These are phyloP conservation scores for Diddensiella santjacobensis DNA, from an alignment of 805 yeast species.

Conservation along the genomic window DNA sequence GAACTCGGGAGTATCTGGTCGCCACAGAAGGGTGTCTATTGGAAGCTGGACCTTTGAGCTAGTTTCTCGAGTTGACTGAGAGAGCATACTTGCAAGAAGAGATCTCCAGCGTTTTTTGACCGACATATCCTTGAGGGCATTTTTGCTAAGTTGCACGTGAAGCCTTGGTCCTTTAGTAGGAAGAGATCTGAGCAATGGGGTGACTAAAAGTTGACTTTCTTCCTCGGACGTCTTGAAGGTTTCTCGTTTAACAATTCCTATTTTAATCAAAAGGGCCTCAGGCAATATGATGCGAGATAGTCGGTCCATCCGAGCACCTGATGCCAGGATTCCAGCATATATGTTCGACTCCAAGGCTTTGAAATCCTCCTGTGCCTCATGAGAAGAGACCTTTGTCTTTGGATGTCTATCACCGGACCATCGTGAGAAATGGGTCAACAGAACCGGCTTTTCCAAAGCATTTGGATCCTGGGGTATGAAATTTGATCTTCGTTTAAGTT, in stretches of 20 bases:
- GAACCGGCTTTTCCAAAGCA: constrained; percentile 21
- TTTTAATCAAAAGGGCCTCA: constrained; percentile 35
- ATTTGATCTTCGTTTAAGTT: constrained; percentile 3
- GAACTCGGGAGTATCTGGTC: constrained; percentile 9
- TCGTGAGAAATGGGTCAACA: constrained; percentile 32
- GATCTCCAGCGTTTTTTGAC: background rate
- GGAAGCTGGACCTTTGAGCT: constrained; percentile 2
- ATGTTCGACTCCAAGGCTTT: constrained; percentile 32
- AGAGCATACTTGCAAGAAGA: background rate
- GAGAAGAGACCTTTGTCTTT: constrained; percentile 13
- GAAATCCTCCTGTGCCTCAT: constrained; percentile 14
- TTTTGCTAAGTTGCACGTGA: constrained; percentile 5
- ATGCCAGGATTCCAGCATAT: constrained; percentile 39
- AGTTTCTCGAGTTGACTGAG: background rate
- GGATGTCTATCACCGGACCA: constrained; percentile 35
- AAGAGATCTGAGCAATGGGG: constrained; percentile 7
- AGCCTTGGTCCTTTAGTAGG: constrained; percentile 6
- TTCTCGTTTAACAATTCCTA: constrained; percentile 26
- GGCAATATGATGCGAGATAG: constrained; percentile 39
- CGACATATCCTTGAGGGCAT: constrained; percentile 2
- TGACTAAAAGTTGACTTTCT: background rate
- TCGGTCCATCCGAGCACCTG: constrained; percentile 44
- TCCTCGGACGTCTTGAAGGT: background rate
- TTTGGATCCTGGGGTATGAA: constrained; percentile 11
- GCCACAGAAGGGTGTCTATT: constrained; percentile 14